phyloP scores from a whole-genome alignment of 495 filamentous ascomycete genomes.

The Ramalina peruviana region DNA sequence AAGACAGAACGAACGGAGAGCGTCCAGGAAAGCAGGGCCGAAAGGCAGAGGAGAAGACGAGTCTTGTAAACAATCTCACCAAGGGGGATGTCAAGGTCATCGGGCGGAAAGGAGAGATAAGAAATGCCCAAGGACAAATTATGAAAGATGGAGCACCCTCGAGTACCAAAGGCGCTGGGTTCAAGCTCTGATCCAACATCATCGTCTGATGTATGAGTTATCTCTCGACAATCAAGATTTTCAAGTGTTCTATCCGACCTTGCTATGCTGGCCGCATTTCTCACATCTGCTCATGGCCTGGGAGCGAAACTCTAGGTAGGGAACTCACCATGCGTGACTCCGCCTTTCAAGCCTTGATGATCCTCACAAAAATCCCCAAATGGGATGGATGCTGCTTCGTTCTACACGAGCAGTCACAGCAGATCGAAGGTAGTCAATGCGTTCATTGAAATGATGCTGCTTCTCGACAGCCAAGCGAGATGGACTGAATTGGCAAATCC shows the following conservation, averaged over 20 bases:
- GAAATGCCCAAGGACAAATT: constrained; percentile 68
- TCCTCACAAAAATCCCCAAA: not conserved
- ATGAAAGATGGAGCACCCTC: constrained; percentile 25
- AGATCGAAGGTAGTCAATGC: too few species aligned
- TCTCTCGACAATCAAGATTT: not conserved
- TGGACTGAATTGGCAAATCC: too few species aligned
- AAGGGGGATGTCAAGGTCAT: constrained; percentile 86
- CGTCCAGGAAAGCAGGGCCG: constrained; percentile 24
- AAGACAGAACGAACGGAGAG: constrained; percentile 22
- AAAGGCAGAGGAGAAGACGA: constrained; percentile 52
- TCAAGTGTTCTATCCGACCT: not conserved
- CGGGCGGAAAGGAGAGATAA: constrained; percentile 75
- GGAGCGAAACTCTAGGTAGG: too few species aligned
- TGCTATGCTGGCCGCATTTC: too few species aligned
- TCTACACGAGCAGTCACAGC: too few species aligned
- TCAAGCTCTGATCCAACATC: constrained; percentile 32
- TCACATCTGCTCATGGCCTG: too few species aligned
- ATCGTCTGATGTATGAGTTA: not conserved
- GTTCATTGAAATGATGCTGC: too few species aligned
- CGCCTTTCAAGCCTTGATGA: not conserved
- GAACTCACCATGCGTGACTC: not conserved
- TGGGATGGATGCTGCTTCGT: too few species aligned
- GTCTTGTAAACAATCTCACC: constrained; percentile 67
- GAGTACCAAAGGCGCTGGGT: constrained; percentile 30
- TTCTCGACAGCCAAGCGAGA: too few species aligned